Evolutionary conservation across 129 eudicot genomes (phyloP).

Genomic region (Chrysanthemum seticuspe): DNA sequence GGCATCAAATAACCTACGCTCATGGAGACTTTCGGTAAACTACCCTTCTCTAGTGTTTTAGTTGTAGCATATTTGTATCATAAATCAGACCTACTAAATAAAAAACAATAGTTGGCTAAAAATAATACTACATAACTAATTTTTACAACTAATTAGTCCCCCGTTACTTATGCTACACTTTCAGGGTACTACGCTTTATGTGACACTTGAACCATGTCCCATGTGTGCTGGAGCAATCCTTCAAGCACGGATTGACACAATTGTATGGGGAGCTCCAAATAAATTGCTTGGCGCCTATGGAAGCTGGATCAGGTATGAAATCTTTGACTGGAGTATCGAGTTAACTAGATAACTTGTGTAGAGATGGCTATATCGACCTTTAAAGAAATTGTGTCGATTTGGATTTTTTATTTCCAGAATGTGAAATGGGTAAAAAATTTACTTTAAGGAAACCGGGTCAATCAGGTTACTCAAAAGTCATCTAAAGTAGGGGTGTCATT

Average conservation of each 20-base stretch:
- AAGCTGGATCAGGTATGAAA: slow-evolving; percentile 88
- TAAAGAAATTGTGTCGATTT: background rate
- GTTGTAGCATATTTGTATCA: too few species aligned
- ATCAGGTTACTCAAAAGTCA: too few species aligned
- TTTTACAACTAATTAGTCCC: background rate
- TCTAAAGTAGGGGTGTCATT: too few species aligned
- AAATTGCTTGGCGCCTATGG: slow-evolving; percentile 99
- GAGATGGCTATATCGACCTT: background rate
- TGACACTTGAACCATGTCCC: slow-evolving; percentile 97
- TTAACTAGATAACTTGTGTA: background rate
- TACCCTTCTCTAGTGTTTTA: background rate
- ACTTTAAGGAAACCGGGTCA: too few species aligned
- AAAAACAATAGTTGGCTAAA: too few species aligned
- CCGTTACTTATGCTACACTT: background rate
- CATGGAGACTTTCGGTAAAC: slow-evolving; percentile 94
- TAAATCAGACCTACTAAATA: too few species aligned
- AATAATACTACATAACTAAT: background rate
- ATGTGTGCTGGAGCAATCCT: slow-evolving; percentile 99
- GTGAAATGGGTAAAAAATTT: too few species aligned
- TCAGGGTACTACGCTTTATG: slow-evolving; percentile 89
- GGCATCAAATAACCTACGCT: slow-evolving; percentile 69
- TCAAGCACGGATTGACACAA: slow-evolving; percentile 82
- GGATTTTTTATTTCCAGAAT: too few species aligned
- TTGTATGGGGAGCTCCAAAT: slow-evolving; percentile 99
- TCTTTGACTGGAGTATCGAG: background rate